Conservation (phyloP, 371 early-diverging fungal genomes). For the Saksenaea vasiformis region DNA sequence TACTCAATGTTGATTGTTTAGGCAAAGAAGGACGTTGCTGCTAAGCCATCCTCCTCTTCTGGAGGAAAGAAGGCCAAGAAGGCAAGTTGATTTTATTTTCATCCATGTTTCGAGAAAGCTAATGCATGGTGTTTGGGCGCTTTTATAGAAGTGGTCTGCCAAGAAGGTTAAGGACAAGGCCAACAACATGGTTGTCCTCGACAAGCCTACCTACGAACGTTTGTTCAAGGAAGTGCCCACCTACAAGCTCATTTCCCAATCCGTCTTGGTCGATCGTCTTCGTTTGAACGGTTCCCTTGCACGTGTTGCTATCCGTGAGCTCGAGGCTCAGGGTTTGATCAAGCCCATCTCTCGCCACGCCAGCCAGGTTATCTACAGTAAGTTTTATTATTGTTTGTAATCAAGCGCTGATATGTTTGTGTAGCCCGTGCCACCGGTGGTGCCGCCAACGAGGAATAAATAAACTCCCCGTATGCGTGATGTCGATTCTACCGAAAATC, state of each 20-base stretch:
- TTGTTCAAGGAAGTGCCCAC: constrained; percentile 99
- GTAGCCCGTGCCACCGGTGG: constrained; percentile 51
- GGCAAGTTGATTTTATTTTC: constrained; percentile 19
- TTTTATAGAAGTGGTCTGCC: constrained; percentile 89
- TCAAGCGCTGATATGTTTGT: background rate
- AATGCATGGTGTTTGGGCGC: background rate
- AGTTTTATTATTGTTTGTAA: constrained; percentile 1
- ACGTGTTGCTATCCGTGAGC: constrained; percentile 90
- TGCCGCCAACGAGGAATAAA: constrained; percentile 27
- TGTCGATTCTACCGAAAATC: background rate
- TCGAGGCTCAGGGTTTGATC: constrained; percentile 92
- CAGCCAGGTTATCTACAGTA: constrained; percentile 94
- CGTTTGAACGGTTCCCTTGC: constrained; percentile 97
- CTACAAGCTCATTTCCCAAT: constrained; percentile 97
- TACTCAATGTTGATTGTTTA: constrained; percentile 16
- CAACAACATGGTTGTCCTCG: constrained; percentile 94
- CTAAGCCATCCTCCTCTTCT: constrained; percentile 67
- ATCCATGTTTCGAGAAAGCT: constrained; percentile 10
- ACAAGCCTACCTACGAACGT: constrained; percentile 90
- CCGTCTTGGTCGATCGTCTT: constrained; percentile 97
- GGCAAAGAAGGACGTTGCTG: constrained; percentile 72
- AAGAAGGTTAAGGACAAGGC: constrained; percentile 97
- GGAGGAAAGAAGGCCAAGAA: constrained; percentile 92
- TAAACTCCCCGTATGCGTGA: background rate
- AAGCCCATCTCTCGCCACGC: constrained; percentile 86